Percentiles rank a stretch among this genome's conserved stretches.
Conservation (phyloP, 805 yeast genomes). For the Komagataella mondaviorum region DNA sequence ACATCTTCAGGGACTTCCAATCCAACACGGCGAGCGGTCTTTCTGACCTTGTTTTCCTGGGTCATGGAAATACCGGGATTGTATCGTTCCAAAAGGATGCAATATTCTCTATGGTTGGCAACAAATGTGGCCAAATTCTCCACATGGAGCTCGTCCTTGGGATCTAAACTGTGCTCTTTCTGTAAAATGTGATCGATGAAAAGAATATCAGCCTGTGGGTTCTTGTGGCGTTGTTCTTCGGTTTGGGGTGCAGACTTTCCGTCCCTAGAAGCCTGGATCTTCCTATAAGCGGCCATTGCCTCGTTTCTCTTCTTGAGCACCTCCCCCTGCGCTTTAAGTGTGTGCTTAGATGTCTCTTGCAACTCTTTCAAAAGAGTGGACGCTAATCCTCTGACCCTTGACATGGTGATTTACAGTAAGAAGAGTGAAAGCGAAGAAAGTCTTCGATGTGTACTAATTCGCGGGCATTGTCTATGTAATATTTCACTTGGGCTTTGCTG, state of each 20-base stretch:
- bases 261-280: slow-evolving; percentile 27
- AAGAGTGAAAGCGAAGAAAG: background rate
- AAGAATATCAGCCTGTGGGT: slow-evolving; percentile 13
- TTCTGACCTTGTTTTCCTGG: slow-evolving; percentile 64
- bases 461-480: background rate
- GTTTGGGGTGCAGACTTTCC: slow-evolving; percentile 14
- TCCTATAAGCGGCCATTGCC: slow-evolving; percentile 34
- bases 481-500: background rate
- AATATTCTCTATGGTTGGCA: slow-evolving; percentile 62
- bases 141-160: slow-evolving; percentile 23
- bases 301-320: slow-evolving; percentile 18
- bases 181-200: slow-evolving; percentile 15
- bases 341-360: slow-evolving; percentile 15
- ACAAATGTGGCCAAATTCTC: slow-evolving; percentile 51
- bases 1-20: slow-evolving; percentile 41
- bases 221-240: background rate
- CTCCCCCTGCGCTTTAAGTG: slow-evolving; percentile 14
- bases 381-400: background rate
- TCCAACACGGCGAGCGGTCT: slow-evolving; percentile 86
- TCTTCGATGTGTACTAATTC: background rate
- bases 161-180: slow-evolving; percentile 9
- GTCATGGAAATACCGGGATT: slow-evolving; percentile 73
- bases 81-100: slow-evolving; percentile 70
- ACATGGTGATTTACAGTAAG: background rate
- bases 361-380: background rate